Conservation (phyloP, 2,329 filamentous ascomycete species). For the Ascocoryne sarcoides region DNA sequence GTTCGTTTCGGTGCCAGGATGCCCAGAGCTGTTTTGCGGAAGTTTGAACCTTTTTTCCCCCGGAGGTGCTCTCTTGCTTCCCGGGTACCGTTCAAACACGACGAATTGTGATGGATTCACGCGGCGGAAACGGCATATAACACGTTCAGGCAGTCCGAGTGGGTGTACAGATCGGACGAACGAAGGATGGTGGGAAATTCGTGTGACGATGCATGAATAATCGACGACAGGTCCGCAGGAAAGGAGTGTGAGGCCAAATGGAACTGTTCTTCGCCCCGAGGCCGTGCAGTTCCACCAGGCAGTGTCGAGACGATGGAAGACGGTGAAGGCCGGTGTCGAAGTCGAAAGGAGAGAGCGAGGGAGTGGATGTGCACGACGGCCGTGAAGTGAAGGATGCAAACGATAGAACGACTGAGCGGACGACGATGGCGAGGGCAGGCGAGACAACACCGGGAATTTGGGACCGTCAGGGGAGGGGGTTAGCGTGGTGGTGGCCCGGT, state of each 20-base stretch:
- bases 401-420: too few species aligned
- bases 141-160: neutral
- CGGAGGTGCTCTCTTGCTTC: neutral
- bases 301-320: too few species aligned
- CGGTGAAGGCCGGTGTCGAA: too few species aligned
- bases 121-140: neutral
- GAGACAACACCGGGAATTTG: too few species aligned
- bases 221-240: neutral
- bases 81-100: neutral
- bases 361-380: too few species aligned
- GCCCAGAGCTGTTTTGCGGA: neutral
- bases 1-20: neutral
- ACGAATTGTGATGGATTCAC: neutral
- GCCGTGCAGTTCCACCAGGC: too few species aligned
- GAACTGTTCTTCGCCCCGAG: too few species aligned
- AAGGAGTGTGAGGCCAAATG: constrained; percentile 3
- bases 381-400: too few species aligned
- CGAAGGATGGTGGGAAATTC: neutral
- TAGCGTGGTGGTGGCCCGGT: too few species aligned
- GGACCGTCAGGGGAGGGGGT: too few species aligned
- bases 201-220: constrained; percentile 1
- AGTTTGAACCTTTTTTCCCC: neutral
- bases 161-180: neutral
- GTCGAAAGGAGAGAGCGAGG: too few species aligned
- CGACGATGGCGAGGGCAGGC: too few species aligned